Conservation (phyloP, 352 stramenopile genomes). For the Phytophthora sp. region DNA sequence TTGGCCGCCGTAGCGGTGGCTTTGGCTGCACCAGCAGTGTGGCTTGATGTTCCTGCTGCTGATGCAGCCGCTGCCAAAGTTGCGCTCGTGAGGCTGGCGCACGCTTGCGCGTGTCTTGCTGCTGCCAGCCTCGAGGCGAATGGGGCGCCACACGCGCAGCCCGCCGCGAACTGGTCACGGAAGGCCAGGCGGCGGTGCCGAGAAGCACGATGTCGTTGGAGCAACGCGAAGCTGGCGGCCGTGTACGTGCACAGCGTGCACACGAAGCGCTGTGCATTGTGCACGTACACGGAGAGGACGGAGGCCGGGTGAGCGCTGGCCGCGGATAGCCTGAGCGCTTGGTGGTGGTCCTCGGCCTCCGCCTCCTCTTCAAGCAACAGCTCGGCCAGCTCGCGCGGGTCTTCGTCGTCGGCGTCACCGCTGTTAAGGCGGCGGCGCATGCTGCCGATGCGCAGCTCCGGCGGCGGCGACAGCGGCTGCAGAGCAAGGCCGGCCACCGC, state of each 20-base stretch:
- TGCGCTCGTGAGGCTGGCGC: constrained; percentile 6
- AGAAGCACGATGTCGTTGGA: constrained; percentile 15
- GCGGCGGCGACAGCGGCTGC: neutral
- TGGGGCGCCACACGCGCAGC: constrained; percentile 13
- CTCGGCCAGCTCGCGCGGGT: constrained; percentile 11
- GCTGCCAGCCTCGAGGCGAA: constrained; percentile 11
- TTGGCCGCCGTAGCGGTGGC: constrained; percentile 6
- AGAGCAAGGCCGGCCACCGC: neutral
- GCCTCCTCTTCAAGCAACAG: constrained; percentile 11
- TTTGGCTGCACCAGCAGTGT: constrained; percentile 1
- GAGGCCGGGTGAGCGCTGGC: constrained; percentile 6
- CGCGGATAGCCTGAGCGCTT: constrained; percentile 8
- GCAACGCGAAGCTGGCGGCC: constrained; percentile 12
- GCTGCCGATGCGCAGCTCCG: neutral
- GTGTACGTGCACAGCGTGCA: constrained; percentile 16
- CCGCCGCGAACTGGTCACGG: constrained; percentile 25
- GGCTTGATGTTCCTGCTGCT: constrained; percentile 4
- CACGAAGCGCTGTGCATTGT: constrained; percentile 7
- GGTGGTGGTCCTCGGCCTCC: neutral
- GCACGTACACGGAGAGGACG: constrained; percentile 18
- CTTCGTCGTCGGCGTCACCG: constrained; percentile 9
- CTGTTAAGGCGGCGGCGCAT: constrained; percentile 21
- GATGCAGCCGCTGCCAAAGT: neutral
- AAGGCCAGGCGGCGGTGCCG: constrained; percentile 15
- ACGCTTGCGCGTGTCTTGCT: constrained; percentile 19